Evolutionary conservation across 768 basidiomycete species (phyloP).

Genomic region (Pholiota microspora): DNA sequence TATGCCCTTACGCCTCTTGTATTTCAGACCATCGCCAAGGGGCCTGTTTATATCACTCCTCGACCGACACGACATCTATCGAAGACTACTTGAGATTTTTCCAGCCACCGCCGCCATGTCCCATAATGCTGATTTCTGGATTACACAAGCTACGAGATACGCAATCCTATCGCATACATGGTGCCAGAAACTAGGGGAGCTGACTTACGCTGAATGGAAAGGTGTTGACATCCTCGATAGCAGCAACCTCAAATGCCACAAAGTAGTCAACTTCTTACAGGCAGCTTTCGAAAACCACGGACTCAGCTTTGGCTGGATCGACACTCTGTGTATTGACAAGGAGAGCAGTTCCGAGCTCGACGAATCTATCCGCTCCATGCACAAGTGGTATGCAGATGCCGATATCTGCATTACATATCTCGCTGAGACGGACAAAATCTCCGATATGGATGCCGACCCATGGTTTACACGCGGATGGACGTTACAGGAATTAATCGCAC

Average conservation of each 20-base stretch:
- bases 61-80: too few relatives aligned
- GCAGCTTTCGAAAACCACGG: background rate
- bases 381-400: background rate
- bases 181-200: background rate
- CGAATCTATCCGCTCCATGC: background rate
- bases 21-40: too few relatives aligned
- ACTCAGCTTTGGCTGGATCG: background rate
- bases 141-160: background rate
- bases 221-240: background rate
- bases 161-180: background rate
- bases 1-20: too few relatives aligned
- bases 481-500: background rate
- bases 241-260: background rate
- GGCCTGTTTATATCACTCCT: too few relatives aligned
- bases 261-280: background rate
- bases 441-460: background rate
- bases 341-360: background rate
- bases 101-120: too few relatives aligned
- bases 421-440: background rate
- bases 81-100: too few relatives aligned
- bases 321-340: background rate
- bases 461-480: background rate
- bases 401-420: background rate
- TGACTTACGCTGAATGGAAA: background rate
- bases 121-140: too few relatives aligned